phyloP scores from a whole-genome alignment of 805 yeast species.

The Myxozyma nipponensis region DNA sequence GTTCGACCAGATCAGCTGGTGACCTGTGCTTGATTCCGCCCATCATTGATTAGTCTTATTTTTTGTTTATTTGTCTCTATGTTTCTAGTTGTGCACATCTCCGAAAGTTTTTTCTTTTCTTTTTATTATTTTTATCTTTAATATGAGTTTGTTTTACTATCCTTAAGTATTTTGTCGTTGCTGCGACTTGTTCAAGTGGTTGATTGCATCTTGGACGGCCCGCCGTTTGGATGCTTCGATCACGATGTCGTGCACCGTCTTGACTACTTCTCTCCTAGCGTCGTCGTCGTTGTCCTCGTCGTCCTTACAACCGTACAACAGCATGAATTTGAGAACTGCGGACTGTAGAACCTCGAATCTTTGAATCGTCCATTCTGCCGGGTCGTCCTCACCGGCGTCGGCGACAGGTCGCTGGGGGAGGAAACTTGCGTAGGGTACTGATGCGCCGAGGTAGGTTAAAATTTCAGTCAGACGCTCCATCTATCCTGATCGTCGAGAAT shows the following conservation, averaged over 20 bases:
- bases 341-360: not conserved
- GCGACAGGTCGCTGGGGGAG: too few relatives aligned
- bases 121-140: too few relatives aligned
- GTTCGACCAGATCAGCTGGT: conserved; percentile 35
- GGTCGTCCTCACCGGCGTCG: too few relatives aligned
- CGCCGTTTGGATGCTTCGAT: not conserved
- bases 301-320: too few relatives aligned
- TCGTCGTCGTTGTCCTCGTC: not conserved
- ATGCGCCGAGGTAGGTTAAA: not conserved
- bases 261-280: not conserved
- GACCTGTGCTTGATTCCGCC: too few relatives aligned
- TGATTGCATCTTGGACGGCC: not conserved
- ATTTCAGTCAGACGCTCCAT: too few relatives aligned
- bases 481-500: too few relatives aligned
- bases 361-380: not conserved
- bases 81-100: not conserved
- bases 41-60: not conserved
- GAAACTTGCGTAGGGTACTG: too few relatives aligned
- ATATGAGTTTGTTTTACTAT: too few relatives aligned
- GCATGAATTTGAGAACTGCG: not conserved
- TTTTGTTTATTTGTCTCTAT: not conserved
- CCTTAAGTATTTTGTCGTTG: not conserved
- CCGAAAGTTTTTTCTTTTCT: not conserved
- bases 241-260: not conserved
- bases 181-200: not conserved